Percentiles rank a stretch among this genome's conserved stretches.
These are phyloP conservation scores for Solanum peruvianum DNA, from an alignment of 257 asterid genomes.

Conservation along the genomic window DNA sequence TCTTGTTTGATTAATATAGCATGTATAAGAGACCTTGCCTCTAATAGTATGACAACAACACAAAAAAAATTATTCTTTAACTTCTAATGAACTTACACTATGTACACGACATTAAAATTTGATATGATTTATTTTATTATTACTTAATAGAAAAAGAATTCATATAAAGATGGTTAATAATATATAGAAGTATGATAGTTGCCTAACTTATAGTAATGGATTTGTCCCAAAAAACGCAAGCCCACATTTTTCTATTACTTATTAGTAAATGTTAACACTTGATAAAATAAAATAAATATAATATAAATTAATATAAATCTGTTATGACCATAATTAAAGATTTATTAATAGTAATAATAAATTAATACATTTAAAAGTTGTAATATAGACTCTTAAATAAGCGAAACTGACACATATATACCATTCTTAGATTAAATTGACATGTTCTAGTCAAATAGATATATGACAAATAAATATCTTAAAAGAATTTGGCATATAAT, in stretches of 20 bases:
- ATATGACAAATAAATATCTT: neutral
- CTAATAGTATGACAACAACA: neutral
- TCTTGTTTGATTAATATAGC: neutral
- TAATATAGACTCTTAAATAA: no score
- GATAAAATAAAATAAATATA: no score
- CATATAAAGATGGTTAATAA: neutral
- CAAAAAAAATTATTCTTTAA: neutral
- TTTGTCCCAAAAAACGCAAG: neutral
- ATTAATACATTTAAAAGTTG: no score
- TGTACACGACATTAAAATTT: neutral
- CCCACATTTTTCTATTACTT: neutral
- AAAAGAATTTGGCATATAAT: neutral
- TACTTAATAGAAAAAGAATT: neutral
- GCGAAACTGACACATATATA: neutral
- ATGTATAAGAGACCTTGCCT: neutral
- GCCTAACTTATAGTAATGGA: neutral
- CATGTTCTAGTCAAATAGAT: neutral
- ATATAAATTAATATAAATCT: no score
- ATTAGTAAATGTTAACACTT: neutral
- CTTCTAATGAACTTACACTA: neutral
- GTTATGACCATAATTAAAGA: no score
- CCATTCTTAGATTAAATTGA: neutral
- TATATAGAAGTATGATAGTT: neutral
- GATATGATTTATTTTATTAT: neutral
- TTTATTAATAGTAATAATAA: no score